Conservation (phyloP, 106 monocot genomes). For the Vanilla planifolia region DNA sequence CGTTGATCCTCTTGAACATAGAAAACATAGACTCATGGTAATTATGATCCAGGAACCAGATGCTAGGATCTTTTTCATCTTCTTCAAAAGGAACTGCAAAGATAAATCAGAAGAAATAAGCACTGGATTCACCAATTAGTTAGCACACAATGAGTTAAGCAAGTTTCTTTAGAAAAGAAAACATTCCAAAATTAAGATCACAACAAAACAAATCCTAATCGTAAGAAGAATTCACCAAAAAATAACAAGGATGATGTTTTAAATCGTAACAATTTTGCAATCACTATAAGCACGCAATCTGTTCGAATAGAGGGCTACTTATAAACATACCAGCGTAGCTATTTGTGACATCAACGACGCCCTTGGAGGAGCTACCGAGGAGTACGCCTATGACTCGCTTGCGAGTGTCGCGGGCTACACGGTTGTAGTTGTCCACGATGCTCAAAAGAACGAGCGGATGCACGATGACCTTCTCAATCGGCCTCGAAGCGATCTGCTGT, state of each 20-base stretch:
- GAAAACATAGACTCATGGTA: constrained; percentile 97
- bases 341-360: constrained; percentile 94
- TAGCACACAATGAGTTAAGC: not conserved
- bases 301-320: too few relatives aligned
- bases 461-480: constrained; percentile 89
- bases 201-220: constrained; percentile 13
- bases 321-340: constrained; percentile 82
- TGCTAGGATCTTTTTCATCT: constrained; percentile 94
- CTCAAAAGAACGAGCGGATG: constrained; percentile 93
- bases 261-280: too few relatives aligned
- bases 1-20: constrained; percentile 99
- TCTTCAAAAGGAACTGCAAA: constrained; percentile 97
- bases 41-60: constrained; percentile 99
- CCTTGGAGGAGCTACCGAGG: constrained; percentile 73
- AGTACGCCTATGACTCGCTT: constrained; percentile 97
- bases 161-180: not conserved
- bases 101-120: not conserved
- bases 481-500: constrained; percentile 76
- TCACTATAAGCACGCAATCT: not conserved
- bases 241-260: too few relatives aligned
- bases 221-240: too few relatives aligned
- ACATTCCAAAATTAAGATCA: constrained; percentile 22
- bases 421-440: constrained; percentile 99
- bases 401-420: constrained; percentile 82
- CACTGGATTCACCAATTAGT: not conserved